Conservation (phyloP, 2,329 filamentous ascomycete genomes). For the Leptographium galeiforme region DNA sequence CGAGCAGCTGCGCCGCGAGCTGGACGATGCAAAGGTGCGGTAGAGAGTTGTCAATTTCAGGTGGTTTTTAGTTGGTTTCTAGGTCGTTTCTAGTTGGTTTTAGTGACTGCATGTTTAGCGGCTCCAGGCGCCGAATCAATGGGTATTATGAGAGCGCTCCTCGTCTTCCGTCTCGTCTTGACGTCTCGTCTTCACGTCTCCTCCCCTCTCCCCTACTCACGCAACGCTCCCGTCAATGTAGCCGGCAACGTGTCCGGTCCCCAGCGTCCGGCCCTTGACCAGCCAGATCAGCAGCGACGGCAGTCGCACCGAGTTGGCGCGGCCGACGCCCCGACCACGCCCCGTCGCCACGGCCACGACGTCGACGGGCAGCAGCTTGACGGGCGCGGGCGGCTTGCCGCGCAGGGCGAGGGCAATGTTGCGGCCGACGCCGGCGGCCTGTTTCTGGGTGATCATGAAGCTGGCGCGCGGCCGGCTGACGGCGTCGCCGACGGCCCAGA, state of each 20-base stretch:
- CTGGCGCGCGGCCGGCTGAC: conserved; percentile 34
- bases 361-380: conserved; percentile 36
- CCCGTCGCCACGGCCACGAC: conserved; percentile 34
- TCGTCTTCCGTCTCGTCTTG: conserved; percentile 1
- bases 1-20: conserved; percentile 63
- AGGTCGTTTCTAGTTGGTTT: too few relatives aligned
- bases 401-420: conserved; percentile 36
- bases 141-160: neutral
- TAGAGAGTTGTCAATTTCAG: conserved; percentile 15
- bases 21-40: conserved; percentile 70
- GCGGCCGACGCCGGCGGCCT: conserved; percentile 38
- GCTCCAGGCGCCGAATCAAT: neutral
- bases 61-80: too few relatives aligned
- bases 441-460: conserved; percentile 32
- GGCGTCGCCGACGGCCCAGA: conserved; percentile 42
- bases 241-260: conserved; percentile 26
- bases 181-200: neutral
- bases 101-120: too few relatives aligned
- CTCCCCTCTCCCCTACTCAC: conserved; percentile 15
- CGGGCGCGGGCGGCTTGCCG: conserved; percentile 27
- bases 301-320: conserved; percentile 28
- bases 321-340: conserved; percentile 34
- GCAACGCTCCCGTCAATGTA: conserved; percentile 36
- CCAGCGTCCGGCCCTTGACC: conserved; percentile 38
- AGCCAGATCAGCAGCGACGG: conserved; percentile 38